A percentile compares a stretch with the other conserved stretches of the same genome.
Conservation (phyloP, 2,329 filamentous ascomycete species). For the Fusarium nisikadoi region DNA sequence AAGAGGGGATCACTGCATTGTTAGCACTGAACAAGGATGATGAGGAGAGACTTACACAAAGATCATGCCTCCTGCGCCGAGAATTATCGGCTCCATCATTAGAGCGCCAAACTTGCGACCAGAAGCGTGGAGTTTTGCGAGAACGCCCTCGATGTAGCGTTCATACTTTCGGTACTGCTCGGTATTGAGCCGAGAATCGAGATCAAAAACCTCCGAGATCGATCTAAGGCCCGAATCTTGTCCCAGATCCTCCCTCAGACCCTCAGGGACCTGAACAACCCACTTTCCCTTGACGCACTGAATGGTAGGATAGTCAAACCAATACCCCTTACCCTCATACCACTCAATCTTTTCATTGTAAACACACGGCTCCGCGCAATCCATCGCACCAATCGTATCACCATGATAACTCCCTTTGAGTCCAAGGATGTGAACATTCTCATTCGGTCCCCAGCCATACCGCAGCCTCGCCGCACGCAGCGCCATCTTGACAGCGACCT, state of each 20-base stretch:
- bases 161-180: conserved; percentile 65
- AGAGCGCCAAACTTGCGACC: conserved; percentile 79
- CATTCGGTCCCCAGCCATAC: conserved; percentile 71
- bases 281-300: conserved; percentile 74
- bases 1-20: conserved; percentile 77
- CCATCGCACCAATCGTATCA: conserved; percentile 90
- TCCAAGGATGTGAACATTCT: conserved; percentile 75
- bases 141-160: conserved; percentile 64
- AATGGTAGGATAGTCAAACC: conserved; percentile 83
- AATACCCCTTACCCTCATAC: conserved; percentile 82
- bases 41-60: conserved; percentile 68
- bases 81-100: conserved; percentile 81
- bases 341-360: conserved; percentile 88
- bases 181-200: conserved; percentile 59
- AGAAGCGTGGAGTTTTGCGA: conserved; percentile 63
- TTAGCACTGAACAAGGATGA: conserved; percentile 12
- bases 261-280: conserved; percentile 67
- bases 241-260: conserved; percentile 59
- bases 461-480: conserved; percentile 73
- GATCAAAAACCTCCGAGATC: conserved; percentile 69
- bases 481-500: conserved; percentile 88
- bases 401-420: conserved; percentile 86
- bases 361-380: conserved; percentile 79
- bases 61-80: conserved; percentile 86
- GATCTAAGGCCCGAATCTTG: conserved; percentile 56